phyloP scores from a whole-genome alignment of 1,284 basidiomycete genomes.

The Cutaneotrichosporon sp. region DNA sequence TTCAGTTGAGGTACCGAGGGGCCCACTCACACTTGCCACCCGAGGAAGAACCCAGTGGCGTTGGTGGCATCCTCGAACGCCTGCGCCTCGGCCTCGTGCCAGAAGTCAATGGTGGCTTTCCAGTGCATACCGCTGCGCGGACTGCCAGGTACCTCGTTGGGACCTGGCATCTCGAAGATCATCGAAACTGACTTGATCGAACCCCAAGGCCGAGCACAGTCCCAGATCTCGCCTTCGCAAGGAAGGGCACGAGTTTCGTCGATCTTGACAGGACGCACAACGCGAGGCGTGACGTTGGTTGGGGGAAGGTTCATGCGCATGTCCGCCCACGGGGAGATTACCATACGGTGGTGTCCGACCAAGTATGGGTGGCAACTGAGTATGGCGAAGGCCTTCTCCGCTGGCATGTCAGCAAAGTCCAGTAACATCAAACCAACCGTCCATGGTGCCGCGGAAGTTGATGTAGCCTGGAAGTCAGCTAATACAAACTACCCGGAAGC shows the following conservation, averaged over 20 bases:
- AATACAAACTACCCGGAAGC: background rate
- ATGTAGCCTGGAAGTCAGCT: conserved; percentile 3
- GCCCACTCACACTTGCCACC: conserved; percentile 37
- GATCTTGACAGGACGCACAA: conserved; percentile 28
- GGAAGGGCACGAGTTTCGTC: conserved; percentile 58
- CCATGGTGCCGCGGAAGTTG: background rate
- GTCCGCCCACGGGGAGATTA: conserved; percentile 64
- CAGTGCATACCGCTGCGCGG: conserved; percentile 50
- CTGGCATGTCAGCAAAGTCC: conserved; percentile 48
- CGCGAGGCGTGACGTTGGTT: conserved; percentile 51
- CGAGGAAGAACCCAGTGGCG: conserved; percentile 21
- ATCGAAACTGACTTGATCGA: conserved; percentile 32
- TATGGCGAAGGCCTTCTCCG: conserved; percentile 80
- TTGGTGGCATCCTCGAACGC: conserved; percentile 59
- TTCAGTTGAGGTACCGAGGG: background rate
- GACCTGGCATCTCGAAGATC: conserved; percentile 56
- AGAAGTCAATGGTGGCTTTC: conserved; percentile 76
- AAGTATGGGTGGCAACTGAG: conserved; percentile 64
- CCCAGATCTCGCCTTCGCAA: conserved; percentile 59
- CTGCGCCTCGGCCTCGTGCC: conserved; percentile 78
- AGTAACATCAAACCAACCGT: conserved; percentile 6
- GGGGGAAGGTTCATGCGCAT: conserved; percentile 46
- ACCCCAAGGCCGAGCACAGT: conserved; percentile 62
- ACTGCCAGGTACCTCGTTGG: conserved; percentile 65
- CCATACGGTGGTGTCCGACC: conserved; percentile 57